phyloP scores from a whole-genome alignment of 805 yeast species.

The Zygoascus tannicola region DNA sequence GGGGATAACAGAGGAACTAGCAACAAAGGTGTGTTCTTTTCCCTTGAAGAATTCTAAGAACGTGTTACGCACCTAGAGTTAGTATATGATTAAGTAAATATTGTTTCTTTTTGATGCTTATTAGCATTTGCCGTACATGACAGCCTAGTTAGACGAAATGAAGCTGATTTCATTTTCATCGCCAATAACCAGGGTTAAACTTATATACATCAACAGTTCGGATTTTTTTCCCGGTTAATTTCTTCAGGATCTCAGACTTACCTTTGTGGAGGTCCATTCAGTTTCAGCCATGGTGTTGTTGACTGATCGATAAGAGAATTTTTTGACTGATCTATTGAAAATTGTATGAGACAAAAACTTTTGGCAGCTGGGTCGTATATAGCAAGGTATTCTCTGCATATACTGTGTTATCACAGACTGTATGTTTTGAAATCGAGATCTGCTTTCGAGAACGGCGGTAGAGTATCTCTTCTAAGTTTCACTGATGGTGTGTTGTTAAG shows the following conservation, averaged over 20 bases:
- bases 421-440: no score
- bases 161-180: no score
- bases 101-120: no score
- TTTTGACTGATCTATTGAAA: background rate
- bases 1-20: slow-evolving; percentile 92
- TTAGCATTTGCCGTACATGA: no score
- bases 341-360: background rate
- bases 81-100: background rate
- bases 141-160: no score
- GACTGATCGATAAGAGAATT: background rate
- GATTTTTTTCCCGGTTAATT: no score
- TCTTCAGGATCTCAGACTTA: no score
- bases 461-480: no score
- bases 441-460: no score
- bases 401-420: background rate
- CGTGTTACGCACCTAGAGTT: slow-evolving; percentile 58
- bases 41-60: slow-evolving; percentile 73
- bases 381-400: background rate
- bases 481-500: no score
- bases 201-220: no score
- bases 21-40: slow-evolving; percentile 66
- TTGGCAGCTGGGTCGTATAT: background rate
- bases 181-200: no score
- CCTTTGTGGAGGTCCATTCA: slow-evolving; percentile 7
- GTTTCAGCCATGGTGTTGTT: background rate